Base-by-base conservation (phyloP, 257 asterid species). In the Scutellaria baicalensis region DNA sequence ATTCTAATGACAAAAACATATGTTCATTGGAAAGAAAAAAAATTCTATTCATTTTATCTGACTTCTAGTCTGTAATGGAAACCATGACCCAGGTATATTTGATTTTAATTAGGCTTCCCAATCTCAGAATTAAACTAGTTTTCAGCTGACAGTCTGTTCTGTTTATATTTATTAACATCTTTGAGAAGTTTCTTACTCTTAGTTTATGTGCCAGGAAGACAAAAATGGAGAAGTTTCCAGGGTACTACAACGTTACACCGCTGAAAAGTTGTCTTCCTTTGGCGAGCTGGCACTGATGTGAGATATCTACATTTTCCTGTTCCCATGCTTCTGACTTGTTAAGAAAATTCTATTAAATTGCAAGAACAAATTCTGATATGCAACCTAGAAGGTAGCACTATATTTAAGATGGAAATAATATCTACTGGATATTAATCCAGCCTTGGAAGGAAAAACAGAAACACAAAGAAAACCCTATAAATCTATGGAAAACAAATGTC, bases 211-310 rank as follows among this genome's bases (percentile, higher is more conserved):
- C 48, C 93, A 93, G 99, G 96, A 83, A 63, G 97, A 87, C 77
- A 79, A 84, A 81, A 69, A 73, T 40, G 96, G 90, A 50, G 94
- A 81, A 74, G 91, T 75, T 54, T 86, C 89, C 59, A 81, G 96
- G 84, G 96, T 91, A 70, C 81, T 91, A 40, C 99, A 93, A 67
- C 79, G 68, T 36, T 93, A 93, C 77, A 91, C 94, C 11, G 91
- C 99, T 78, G 96, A 89, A 71, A 91, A 91, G 84, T 70, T 89
- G 72, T 93, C 97, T 74, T 91, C 97, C 76, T 93, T 93, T 18
- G 99, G 99, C 62, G 99, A 93, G 88, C 84, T 93, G 79, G 97
- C 99, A 70, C 83, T 93, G 56, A 93, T 93, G 99, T 93, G 85
- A 86, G 96, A 61, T 75, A 38, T 72, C 74, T 79, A 17, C 40